Evolutionary conservation across 2,329 filamentous ascomycete species (phyloP).

Genomic region (Diaporthe helianthi): DNA sequence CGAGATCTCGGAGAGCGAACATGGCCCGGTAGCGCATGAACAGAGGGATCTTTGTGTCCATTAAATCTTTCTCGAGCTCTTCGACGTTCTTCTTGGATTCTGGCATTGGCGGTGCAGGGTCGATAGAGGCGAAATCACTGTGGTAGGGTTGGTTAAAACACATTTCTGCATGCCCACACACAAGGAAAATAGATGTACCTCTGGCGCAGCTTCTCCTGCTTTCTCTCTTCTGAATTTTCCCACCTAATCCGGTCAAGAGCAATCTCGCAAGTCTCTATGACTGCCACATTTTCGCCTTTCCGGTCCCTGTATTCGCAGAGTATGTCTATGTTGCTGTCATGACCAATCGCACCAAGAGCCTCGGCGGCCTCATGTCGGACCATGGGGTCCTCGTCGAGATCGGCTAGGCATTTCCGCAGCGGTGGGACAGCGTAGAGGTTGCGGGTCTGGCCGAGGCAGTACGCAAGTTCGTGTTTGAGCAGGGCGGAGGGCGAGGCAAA

Average conservation of each 20-base stretch:
- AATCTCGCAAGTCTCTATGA: slow-evolving; percentile 97
- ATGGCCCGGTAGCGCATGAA: slow-evolving; percentile 97
- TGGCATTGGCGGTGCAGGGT: slow-evolving; percentile 89
- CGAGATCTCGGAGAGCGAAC: slow-evolving; percentile 95
- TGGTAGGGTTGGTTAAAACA: slow-evolving; percentile 41
- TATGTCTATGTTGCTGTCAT: slow-evolving; percentile 75
- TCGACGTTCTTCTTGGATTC: slow-evolving; percentile 73
- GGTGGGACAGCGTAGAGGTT: slow-evolving; percentile 77
- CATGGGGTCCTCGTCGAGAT: slow-evolving; percentile 89
- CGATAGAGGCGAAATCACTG: slow-evolving; percentile 94
- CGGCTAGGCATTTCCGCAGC: slow-evolving; percentile 75
- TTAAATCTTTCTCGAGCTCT: slow-evolving; percentile 76
- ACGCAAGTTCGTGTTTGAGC: slow-evolving; percentile 95
- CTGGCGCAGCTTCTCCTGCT: slow-evolving; percentile 77
- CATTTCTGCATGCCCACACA: background rate
- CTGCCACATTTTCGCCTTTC: slow-evolving; percentile 75
- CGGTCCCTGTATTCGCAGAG: slow-evolving; percentile 78
- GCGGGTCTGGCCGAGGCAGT: slow-evolving; percentile 91
- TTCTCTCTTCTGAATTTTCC: slow-evolving; percentile 78
- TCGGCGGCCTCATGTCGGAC: slow-evolving; percentile 96
- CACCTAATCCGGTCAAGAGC: slow-evolving; percentile 93
- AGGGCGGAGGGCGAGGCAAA: slow-evolving; percentile 87
- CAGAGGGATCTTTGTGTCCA: slow-evolving; percentile 80
- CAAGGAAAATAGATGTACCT: slow-evolving; percentile 61
- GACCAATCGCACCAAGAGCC: slow-evolving; percentile 86